Base-by-base conservation (phyloP, 208 protist species). In the Leishmania guyanensis region DNA sequence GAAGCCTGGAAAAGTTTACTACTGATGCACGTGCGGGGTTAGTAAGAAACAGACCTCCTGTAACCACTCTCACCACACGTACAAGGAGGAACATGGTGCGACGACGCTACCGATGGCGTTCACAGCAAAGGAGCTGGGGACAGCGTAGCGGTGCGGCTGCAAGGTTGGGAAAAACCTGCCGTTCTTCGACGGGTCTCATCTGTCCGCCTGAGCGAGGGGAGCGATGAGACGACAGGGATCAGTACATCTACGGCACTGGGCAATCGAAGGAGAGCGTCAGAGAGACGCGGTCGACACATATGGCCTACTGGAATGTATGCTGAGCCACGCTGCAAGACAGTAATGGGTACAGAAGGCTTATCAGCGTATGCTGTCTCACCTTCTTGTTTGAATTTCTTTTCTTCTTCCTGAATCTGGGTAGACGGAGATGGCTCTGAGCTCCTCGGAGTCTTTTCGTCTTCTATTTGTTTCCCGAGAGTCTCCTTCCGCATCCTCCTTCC, bases 401-500 rank as follows among this genome's bases (percentile, higher is more conserved):
- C 4, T n/a, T 1, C 66, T 71, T 71, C 66, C 22, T 48, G n/a
- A 71, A 26, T 43, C 29, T 22, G 48, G 16, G 39, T 39, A 17
- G 66, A 14, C 29, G 39, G 66, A 71, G 36, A 14, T 26, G 29
- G 16, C 39, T 43, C 17, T n/a, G 36, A 71, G 17, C 6, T 71
- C 39, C 66, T 22, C 29, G 26, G 48, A 39, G 17, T 14, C 36
- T 22, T 71, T 48, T 71, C 43, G 4, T 46, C 39, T 5, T 71
- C 66, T n/a, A 71, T n/a, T 53, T 33, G 20, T 60, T 62, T n/a
- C n/a, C 16, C 12, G n/a, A 76, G 33, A 29, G 72, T 48, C 5
- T 60, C 72, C 36, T 76, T 12, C 9, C 26, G 48, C 72, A 53
- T n/a, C 48, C 66, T 75, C 50, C 68, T 79, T 80, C 68, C 66